A percentile compares a stretch with the other conserved stretches of the same genome.
Conservation (phyloP, 2,329 filamentous ascomycete species). For the Clarireedia hainanense region DNA sequence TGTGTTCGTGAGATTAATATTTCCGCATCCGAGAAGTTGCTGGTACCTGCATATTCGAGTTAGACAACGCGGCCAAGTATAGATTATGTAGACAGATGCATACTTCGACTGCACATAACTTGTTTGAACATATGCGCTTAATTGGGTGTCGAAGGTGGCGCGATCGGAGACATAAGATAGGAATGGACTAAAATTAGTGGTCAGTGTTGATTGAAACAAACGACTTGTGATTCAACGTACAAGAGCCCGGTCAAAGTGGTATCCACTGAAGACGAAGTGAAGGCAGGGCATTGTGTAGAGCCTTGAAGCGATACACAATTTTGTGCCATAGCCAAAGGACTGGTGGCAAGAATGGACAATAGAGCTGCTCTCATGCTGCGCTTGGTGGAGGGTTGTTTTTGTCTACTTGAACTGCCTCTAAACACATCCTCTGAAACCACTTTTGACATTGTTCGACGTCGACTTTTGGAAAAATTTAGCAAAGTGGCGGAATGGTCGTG, state of each 20-base stretch:
- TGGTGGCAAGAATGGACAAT: conserved; percentile 25
- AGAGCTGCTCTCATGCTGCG: conserved; percentile 21
- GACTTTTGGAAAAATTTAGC: conserved; percentile 3
- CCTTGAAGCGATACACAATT: conserved; percentile 58
- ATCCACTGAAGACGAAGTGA: conserved; percentile 60
- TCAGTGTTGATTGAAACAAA: conserved; percentile 11
- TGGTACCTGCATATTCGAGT: conserved; percentile 57
- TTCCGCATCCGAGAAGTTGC: conserved; percentile 69
- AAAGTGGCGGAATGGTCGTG: conserved; percentile 9
- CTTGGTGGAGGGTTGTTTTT: conserved; percentile 16
- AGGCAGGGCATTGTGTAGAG: conserved; percentile 66
- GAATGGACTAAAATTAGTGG: conserved; percentile 58
- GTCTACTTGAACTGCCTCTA: conserved; percentile 11
- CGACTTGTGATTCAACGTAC: conserved; percentile 39
- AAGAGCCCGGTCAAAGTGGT: conserved; percentile 50
- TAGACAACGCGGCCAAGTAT: conserved; percentile 22
- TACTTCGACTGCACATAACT: conserved; percentile 75
- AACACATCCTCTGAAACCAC: conserved; percentile 3
- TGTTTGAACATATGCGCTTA: conserved; percentile 65
- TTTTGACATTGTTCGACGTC: conserved; percentile 9
- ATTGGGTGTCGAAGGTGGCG: conserved; percentile 66
- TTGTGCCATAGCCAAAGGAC: conserved; percentile 25
- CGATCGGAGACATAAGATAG: conserved; percentile 71
- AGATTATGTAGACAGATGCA: conserved; percentile 25
- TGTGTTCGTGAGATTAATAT: conserved; percentile 69